Evolutionary conservation across 2,329 filamentous ascomycete species (phyloP), one percentile per base, ranked within the genome.

Genomic region (Sphaerulina vaccinii): DNA sequence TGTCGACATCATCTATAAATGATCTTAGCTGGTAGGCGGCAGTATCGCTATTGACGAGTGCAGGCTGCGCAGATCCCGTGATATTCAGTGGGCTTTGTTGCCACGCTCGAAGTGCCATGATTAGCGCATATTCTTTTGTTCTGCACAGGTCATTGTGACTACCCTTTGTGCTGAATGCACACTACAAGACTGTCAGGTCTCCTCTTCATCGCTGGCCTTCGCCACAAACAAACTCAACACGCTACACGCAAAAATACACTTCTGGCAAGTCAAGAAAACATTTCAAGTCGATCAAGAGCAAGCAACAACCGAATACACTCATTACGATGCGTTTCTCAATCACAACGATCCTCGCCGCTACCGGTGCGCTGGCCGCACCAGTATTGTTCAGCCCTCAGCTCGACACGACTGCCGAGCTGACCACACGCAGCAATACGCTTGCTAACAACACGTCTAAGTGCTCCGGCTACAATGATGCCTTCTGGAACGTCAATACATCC

Each of bases 361-460:
- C 48, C 32, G 39, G 48, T 22, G 57, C 55, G 49, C 54, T 59
- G 56, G 56, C 56, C 40, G 56, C 56, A 18, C 50, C 50, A 22
- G 8, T 39, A 10, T 18, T 36, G 8, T 19, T 22, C 19, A 19
- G 41, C 22, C 22, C 33, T n/a, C 47, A 51, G 2, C 33, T 35
- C 44, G 40, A 46, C 27, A 11, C 35, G 3, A 22, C 27, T 16
- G 10, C 36, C 19, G 33, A 49, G 36, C 33, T 51, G n/a, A 36
- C 47, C 27, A 13, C 37, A 27, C 47, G 47, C 2, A 33, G 46
- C 22, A 27, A 16, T 18, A 29, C 23, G 6, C 21, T 54, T 18
- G 35, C 47, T 8, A 11, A 33, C 4, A 39, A 54, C n/a, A 40
- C 45, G n/a, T 44, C 49, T 3, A 51, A 33, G 6, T 59, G 57